These are phyloP conservation scores for Globisporangium iwayamae DNA, from an alignment of 352 stramenopile genomes.

Conservation along the genomic window DNA sequence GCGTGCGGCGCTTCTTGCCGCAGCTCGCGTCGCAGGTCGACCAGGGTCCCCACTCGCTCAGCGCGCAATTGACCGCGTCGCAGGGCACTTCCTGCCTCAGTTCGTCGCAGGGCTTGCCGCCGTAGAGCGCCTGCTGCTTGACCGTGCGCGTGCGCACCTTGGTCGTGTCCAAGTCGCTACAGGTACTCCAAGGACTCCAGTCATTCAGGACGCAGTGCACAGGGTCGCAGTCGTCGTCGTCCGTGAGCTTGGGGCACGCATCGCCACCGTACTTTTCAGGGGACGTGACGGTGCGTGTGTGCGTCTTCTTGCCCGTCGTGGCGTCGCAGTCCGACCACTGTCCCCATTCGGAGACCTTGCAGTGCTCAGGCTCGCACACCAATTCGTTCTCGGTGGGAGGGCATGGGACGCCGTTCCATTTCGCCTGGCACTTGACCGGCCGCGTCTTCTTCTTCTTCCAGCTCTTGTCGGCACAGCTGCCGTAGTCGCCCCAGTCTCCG, in stretches of 20 bases:
- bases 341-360: constrained; percentile 32
- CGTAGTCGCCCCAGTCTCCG: constrained; percentile 37
- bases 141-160: constrained; percentile 32
- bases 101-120: constrained; percentile 25
- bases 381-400: constrained; percentile 42
- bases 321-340: constrained; percentile 32
- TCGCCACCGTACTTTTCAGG: constrained; percentile 34
- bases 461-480: constrained; percentile 33
- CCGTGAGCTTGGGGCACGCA: constrained; percentile 23
- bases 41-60: constrained; percentile 42
- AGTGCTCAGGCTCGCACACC: constrained; percentile 49
- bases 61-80: constrained; percentile 41
- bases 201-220: constrained; percentile 38
- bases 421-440: constrained; percentile 23
- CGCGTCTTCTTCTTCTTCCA: constrained; percentile 50
- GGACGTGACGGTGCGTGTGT: constrained; percentile 20
- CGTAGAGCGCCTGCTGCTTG: constrained; percentile 29
- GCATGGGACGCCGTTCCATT: constrained; percentile 40
- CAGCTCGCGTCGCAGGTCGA: constrained; percentile 32
- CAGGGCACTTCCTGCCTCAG: constrained; percentile 38
- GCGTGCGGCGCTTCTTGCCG: constrained; percentile 37
- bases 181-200: constrained; percentile 35
- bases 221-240: constrained; percentile 34
- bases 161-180: constrained; percentile 22
- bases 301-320: constrained; percentile 35